Percentiles rank a stretch among this genome's conserved stretches.
Conservation (phyloP, 495 filamentous ascomycete species). For the Neurospora hispaniola region DNA sequence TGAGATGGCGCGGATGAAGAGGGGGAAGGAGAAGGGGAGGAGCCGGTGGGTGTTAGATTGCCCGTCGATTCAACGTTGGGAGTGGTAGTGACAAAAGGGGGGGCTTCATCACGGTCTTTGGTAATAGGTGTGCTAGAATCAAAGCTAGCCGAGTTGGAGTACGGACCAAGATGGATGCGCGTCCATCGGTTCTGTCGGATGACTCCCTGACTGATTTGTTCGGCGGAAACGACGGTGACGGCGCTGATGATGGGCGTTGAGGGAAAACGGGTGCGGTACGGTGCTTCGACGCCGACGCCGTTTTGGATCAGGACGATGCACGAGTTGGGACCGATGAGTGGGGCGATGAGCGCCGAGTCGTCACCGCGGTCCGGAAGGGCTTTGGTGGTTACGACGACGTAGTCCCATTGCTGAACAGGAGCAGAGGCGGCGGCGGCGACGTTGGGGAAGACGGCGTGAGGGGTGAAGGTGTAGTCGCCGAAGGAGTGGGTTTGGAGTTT, state of each 20-base stretch:
- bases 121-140: not conserved
- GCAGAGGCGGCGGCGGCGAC: slow-evolving; percentile 24
- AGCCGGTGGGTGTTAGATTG: not conserved
- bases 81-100: not conserved
- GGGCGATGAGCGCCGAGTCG: slow-evolving; percentile 37
- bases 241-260: slow-evolving; percentile 45
- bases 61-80: slow-evolving; percentile 7
- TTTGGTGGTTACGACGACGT: slow-evolving; percentile 50
- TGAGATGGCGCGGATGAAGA: slow-evolving; percentile 10
- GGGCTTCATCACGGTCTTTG: not conserved
- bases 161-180: slow-evolving; percentile 46
- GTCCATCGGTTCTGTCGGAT: slow-evolving; percentile 54
- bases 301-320: slow-evolving; percentile 59
- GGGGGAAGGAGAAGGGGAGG: not conserved
- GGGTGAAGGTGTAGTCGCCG: slow-evolving; percentile 41
- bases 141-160: slow-evolving; percentile 25
- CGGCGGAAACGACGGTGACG: slow-evolving; percentile 47
- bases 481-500: slow-evolving; percentile 40
- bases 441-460: slow-evolving; percentile 37
- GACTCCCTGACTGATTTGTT: slow-evolving; percentile 37
- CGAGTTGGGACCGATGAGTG: slow-evolving; percentile 38
- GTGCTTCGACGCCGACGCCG: slow-evolving; percentile 57
- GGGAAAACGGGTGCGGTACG: slow-evolving; percentile 48
- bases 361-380: slow-evolving; percentile 42
- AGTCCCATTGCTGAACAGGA: slow-evolving; percentile 38